Conservation (phyloP, 1,139 yeast genomes). For the Fermentozyma sake region DNA sequence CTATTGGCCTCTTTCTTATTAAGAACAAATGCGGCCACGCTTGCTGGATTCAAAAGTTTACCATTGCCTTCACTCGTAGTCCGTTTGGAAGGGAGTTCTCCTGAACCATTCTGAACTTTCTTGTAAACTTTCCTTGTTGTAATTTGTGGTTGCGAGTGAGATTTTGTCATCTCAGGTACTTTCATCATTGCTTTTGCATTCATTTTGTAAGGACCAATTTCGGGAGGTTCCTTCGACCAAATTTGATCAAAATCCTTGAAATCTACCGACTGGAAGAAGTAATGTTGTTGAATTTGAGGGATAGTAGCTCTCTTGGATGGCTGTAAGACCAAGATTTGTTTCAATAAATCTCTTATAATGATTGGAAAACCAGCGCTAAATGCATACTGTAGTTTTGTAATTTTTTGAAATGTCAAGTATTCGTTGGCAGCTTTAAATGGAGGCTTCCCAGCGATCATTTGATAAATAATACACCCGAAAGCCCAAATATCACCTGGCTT, state of each 20-base stretch:
- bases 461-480: slow-evolving; percentile 72
- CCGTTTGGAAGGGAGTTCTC: slow-evolving; percentile 2
- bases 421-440: slow-evolving; percentile 80
- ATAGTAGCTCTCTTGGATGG: slow-evolving; percentile 41
- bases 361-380: slow-evolving; percentile 52
- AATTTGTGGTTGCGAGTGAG: slow-evolving; percentile 16
- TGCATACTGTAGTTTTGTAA: slow-evolving; percentile 61
- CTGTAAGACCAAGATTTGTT: slow-evolving; percentile 41
- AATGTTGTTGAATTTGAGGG: slow-evolving; percentile 46
- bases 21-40: slow-evolving; percentile 44
- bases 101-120: slow-evolving; percentile 4
- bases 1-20: slow-evolving; percentile 19
- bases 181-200: slow-evolving; percentile 56
- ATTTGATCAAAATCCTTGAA: slow-evolving; percentile 62
- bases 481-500: slow-evolving; percentile 83
- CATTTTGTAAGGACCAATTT: slow-evolving; percentile 61
- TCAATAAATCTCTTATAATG: slow-evolving; percentile 44
- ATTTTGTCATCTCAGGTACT: slow-evolving; percentile 38
- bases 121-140: slow-evolving; percentile 9
- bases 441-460: slow-evolving; percentile 71
- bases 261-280: slow-evolving; percentile 62
- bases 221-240: slow-evolving; percentile 75
- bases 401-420: slow-evolving; percentile 65
- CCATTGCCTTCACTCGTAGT: slow-evolving; percentile 13
- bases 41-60: slow-evolving; percentile 31